Evolutionary conservation across 2,329 filamentous ascomycete species (phyloP).

Genomic region (Triangularia verruculosa): DNA sequence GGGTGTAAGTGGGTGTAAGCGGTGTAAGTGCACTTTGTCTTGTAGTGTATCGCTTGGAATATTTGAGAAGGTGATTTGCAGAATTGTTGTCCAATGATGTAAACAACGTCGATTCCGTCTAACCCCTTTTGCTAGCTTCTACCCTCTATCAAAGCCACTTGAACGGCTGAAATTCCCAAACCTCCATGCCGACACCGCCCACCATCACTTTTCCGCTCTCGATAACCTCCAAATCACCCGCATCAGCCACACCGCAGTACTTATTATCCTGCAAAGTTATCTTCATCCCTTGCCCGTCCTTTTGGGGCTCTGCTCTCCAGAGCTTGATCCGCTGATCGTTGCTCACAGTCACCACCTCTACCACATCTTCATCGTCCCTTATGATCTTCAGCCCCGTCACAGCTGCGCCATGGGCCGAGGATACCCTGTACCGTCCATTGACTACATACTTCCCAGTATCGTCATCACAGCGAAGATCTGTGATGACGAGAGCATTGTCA

Average conservation of each 20-base stretch:
- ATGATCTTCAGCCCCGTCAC: constrained; percentile 57
- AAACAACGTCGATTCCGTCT: neutral
- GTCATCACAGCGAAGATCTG: constrained; percentile 39
- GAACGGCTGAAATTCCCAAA: constrained; percentile 35
- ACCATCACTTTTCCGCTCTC: constrained; percentile 36
- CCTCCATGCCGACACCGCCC: constrained; percentile 47
- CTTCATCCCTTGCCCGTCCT: constrained; percentile 9
- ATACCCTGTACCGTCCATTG: constrained; percentile 36
- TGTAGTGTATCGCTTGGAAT: too few species aligned
- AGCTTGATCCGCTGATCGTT: constrained; percentile 61
- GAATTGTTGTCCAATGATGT: too few species aligned
- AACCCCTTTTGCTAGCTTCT: neutral
- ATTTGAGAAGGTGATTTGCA: too few species aligned
- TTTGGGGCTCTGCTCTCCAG: constrained; percentile 41
- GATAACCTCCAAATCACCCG: constrained; percentile 49
- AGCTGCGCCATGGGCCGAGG: constrained; percentile 67
- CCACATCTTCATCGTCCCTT: constrained; percentile 16
- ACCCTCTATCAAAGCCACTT: neutral
- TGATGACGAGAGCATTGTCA: constrained; percentile 72
- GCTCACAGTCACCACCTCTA: constrained; percentile 45
- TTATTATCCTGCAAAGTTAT: constrained; percentile 46
- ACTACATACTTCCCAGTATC: constrained; percentile 20
- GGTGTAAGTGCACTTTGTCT: too few species aligned
- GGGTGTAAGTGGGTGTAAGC: too few species aligned
- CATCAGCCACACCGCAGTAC: constrained; percentile 60